Conservation (phyloP, 1,139 yeast genomes). For the Kazachstania sp. region DNA sequence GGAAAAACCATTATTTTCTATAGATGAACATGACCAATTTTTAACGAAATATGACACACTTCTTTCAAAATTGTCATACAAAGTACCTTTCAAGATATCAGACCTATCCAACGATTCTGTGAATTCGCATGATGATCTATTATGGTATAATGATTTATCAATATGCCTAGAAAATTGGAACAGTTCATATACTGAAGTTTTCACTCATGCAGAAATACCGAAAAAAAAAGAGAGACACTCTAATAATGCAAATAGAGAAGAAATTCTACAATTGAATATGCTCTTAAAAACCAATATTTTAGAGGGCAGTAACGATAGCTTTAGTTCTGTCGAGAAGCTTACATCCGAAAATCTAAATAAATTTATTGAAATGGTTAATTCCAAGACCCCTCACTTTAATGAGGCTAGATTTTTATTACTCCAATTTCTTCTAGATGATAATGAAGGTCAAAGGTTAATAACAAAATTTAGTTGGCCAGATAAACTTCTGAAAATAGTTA, state of each 20-base stretch:
- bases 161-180: constrained; percentile 39
- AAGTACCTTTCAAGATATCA: constrained; percentile 12
- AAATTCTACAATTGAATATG: constrained; percentile 21
- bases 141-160: constrained; percentile 33
- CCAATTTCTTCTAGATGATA: constrained; percentile 32
- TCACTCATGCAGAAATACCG: constrained; percentile 26
- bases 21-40: constrained; percentile 10
- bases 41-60: constrained; percentile 8
- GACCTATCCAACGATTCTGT: constrained; percentile 10
- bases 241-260: constrained; percentile 11
- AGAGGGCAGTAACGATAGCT: constrained; percentile 15
- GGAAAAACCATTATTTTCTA: constrained; percentile 5
- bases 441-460: constrained; percentile 25
- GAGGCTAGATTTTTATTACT: constrained; percentile 43
- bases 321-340: constrained; percentile 11
- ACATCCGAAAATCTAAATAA: constrained; percentile 24
- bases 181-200: constrained; percentile 31
- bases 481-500: constrained; percentile 25
- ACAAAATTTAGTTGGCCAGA: constrained; percentile 29
- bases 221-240: constrained; percentile 4
- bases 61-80: constrained; percentile 8
- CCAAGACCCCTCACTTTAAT: constrained; percentile 36
- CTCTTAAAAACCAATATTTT: constrained; percentile 25
- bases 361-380: constrained; percentile 33
- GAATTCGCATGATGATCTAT: neutral